Percentiles rank a stretch among this genome's conserved stretches.
Conservation (phyloP, 2,329 filamentous ascomycete genomes). For the Zymoseptoria passerinii region DNA sequence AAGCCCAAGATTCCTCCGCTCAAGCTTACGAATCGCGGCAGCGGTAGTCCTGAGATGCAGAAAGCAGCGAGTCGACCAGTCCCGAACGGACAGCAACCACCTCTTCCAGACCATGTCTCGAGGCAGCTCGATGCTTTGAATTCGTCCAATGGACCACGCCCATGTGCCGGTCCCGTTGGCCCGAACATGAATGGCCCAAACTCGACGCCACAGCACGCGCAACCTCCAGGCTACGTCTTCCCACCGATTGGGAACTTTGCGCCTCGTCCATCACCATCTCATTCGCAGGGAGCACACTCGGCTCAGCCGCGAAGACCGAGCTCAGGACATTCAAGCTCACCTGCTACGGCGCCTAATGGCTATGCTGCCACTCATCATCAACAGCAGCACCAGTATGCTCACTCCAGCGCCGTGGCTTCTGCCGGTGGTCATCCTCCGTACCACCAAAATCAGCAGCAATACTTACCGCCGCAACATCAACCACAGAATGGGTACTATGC, state of each 20-base stretch:
- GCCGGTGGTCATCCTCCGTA: conserved; percentile 19
- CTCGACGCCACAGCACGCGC: conserved; percentile 36
- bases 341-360: conserved; percentile 16
- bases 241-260: conserved; percentile 25
- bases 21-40: conserved; percentile 41
- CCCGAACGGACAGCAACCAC: conserved; percentile 12
- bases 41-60: conserved; percentile 19
- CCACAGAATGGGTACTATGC: conserved; percentile 7
- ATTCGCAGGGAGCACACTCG: conserved; percentile 25
- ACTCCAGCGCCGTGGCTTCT: conserved; percentile 26
- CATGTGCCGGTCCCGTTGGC: conserved; percentile 15
- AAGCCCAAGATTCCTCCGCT: conserved; percentile 55
- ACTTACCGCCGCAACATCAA: conserved; percentile 4
- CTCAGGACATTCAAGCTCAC: conserved; percentile 15
- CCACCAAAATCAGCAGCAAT: conserved; percentile 8
- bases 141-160: conserved; percentile 6
- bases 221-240: conserved; percentile 31
- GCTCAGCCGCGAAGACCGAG: conserved; percentile 14
- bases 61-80: conserved; percentile 14
- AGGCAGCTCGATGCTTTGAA: conserved; percentile 20
- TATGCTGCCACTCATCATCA: conserved; percentile 17
- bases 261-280: conserved; percentile 18
- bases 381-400: conserved; percentile 27
- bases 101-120: conserved; percentile 20
- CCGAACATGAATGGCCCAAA: conserved; percentile 35